Evolutionary conservation across 2,329 filamentous ascomycete species (phyloP), one percentile per base, ranked within the genome.

Genomic region (Chaetomiaceae sp.): DNA sequence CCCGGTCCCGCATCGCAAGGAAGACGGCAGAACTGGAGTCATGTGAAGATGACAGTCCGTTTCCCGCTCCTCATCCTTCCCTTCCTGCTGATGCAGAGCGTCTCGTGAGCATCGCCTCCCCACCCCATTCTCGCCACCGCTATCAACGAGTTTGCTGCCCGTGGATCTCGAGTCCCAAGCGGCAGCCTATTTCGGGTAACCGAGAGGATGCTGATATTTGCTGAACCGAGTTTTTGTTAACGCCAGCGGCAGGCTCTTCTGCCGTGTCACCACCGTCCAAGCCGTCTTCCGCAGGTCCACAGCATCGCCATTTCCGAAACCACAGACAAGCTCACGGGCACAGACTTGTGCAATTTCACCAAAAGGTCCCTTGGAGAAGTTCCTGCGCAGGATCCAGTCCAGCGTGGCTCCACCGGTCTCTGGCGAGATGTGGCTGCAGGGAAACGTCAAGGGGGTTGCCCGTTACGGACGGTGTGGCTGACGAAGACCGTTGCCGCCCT

Each of bases 101-200:
- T 54, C 60, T 52, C 55, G 56, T 58, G 60, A 58, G 52, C 51
- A 29, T 34, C 19, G 33, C 47, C 48, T 4, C 44, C 39, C 51
- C 57, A 56, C 54, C 52, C 53, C 19, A 43, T 38, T 34, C 27
- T 57, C 53, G 53, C 52, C 55, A 59, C 53, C 34, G 38, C 29
- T 38, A 48, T 42, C 55, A 46, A 47, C 56, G 20, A 49, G 52
- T n/a, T n/a, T n/a, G n/a, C 43, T 36, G 52, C 44, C 42, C 50
- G 38, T 44, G 25, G 19, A 43, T 34, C 33, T 45, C 37, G 42
- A 56, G 47, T n/a, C n/a, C n/a, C 45, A 48, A 50, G 56, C 45
- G 51, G 42, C 53, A 47, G 47, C 54, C 59, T 61, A 59, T 63
- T 63, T 59, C 56, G 47, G 56, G 55, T 54, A 63, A 55, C 52